Conservation (phyloP, 2,329 filamentous ascomycete species). For the Neonectria hederae region DNA sequence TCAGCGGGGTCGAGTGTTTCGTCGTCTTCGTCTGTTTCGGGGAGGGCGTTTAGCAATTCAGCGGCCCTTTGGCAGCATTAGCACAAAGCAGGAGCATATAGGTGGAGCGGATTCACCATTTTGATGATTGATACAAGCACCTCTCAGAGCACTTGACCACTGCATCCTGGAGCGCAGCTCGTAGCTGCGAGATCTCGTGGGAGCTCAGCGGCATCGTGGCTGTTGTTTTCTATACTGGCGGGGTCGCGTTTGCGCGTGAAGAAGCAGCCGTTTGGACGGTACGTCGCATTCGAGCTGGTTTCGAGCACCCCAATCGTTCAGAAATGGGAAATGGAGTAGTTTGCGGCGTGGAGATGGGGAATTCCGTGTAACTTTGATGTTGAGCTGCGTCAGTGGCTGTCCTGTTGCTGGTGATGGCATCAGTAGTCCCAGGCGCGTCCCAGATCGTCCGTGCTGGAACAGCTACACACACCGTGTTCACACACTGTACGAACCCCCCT, state of each 20-base stretch:
- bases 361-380: constrained; percentile 1
- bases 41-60: constrained; percentile 87
- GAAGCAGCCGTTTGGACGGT: background rate
- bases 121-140: constrained; percentile 94
- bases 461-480: background rate
- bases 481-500: constrained; percentile 13
- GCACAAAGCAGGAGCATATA: constrained; percentile 6
- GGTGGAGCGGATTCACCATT: constrained; percentile 73
- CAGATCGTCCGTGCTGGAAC: constrained; percentile 4
- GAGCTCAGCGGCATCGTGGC: constrained; percentile 62
- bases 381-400: constrained; percentile 1
- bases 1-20: constrained; percentile 47
- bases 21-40: constrained; percentile 67
- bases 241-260: constrained; percentile 19
- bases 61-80: constrained; percentile 75
- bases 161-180: constrained; percentile 81
- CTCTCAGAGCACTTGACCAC: constrained; percentile 92
- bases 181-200: constrained; percentile 70
- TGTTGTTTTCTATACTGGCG: constrained; percentile 41
- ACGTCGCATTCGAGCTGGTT: background rate
- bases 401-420: constrained; percentile 18
- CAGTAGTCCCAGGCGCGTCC: constrained; percentile 14
- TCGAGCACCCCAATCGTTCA: background rate
- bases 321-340: background rate
- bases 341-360: background rate